Evolutionary conservation across 192 early-diverging fungal species (phyloP), one percentile per base, ranked within the genome.

Genomic region (Umbelopsis ramanniana): DNA sequence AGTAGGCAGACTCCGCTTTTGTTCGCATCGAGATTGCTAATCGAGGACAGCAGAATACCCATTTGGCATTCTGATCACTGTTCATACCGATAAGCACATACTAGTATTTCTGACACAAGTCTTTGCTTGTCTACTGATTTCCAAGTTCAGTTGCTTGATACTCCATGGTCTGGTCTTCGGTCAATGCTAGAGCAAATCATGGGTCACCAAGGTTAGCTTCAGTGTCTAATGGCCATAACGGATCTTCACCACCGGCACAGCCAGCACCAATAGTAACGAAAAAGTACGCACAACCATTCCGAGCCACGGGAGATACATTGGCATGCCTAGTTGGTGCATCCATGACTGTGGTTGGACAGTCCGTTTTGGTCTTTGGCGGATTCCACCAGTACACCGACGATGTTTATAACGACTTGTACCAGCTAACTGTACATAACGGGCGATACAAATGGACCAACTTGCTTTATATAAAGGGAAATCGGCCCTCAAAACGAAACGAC

Each of bases 361-460:
- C 52, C 45, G 46, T 89, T 19, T 87, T 85, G 63, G 82, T 85
- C 1, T 88, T 90, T 81, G 87, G 84, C 37, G 88, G 90, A 0
- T 91, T 91, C 69, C 74, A 91, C 68, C 81, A 85, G 46, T 91
- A 89, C 67, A 88, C 84, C 12, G 89, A 89, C 72, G 89, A 88
- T 46, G 88, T 91, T 33, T 90, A 85, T 76, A 89, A 91, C 68
- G 85, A 86, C 68, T 72, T 91, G 19, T 86, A 86, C 70, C 76
- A 77, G n/a, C 72, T 90, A 2, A 79, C 83, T 43, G 23, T 85
- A 7, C 73, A 83, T 12, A 77, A 81, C 9, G 73, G 76, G 66
- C 66, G 52, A 19, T 76, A 52, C 14, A 50, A 71, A 45, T 91
- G 90, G 90, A 72, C 69, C 7, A 79, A 82, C 22, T 79, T 86